Evolutionary conservation across 208 protist genomes (phyloP).

Genomic region (Herpetomonas samuelpessoai): DNA sequence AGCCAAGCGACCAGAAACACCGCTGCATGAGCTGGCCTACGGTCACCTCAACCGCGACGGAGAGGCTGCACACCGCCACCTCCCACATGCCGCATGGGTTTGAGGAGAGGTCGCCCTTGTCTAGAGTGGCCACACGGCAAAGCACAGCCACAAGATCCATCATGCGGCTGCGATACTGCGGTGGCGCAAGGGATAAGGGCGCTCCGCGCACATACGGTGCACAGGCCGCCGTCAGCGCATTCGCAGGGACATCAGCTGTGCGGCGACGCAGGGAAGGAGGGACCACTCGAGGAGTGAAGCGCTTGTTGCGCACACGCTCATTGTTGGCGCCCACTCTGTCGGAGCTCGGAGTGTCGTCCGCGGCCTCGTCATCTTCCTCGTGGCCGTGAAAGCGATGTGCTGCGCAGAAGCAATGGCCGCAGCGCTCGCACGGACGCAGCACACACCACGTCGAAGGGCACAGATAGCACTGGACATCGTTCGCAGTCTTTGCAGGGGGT

Average conservation of each 20-base stretch:
- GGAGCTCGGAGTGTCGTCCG: neutral
- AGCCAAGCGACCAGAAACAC: conserved; percentile 17
- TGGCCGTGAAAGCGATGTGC: conserved; percentile 67
- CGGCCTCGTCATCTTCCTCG: conserved; percentile 16
- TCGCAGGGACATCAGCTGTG: neutral
- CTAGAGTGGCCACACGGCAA: too few species aligned
- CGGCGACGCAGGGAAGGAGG: neutral
- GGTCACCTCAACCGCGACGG: conserved; percentile 43
- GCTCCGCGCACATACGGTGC: conserved; percentile 18
- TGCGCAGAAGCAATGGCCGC: conserved; percentile 40
- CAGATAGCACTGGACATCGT: conserved; percentile 16
- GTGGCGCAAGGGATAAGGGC: conserved; percentile 36
- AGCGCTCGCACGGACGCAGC: conserved; percentile 41
- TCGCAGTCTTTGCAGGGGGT: too few species aligned
- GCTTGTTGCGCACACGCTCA: conserved; percentile 6
- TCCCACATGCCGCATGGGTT: neutral
- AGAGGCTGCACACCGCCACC: conserved; percentile 39
- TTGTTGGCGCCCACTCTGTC: neutral
- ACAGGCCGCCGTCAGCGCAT: conserved; percentile 13
- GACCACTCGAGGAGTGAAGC: neutral
- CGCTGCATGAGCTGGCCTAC: conserved; percentile 67
- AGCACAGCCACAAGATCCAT: conserved; percentile 28
- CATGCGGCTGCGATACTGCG: conserved; percentile 38
- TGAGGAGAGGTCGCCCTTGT: too few species aligned
- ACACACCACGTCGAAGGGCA: conserved; percentile 36